phyloP scores from a whole-genome alignment of 2,329 filamentous ascomycete species.

The Elsinoe arachidis region DNA sequence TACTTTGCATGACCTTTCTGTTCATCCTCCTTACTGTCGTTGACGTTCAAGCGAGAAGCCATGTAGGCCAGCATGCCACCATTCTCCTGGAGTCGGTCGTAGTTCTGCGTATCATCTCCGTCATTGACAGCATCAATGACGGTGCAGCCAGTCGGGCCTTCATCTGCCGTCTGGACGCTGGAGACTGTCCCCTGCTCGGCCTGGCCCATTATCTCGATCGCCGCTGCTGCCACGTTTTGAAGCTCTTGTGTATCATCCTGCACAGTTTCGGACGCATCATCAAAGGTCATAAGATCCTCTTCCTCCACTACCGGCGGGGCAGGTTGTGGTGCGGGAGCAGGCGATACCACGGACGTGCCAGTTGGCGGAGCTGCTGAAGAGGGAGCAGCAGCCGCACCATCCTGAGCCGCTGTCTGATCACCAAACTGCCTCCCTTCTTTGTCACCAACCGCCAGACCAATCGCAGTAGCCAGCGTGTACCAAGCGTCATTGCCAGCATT shows the following conservation, averaged over 20 bases:
- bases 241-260: too few species aligned
- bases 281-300: conserved; percentile 2
- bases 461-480: conserved; percentile 60
- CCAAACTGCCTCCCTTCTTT: conserved; percentile 7
- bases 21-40: not conserved
- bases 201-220: not conserved
- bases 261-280: not conserved
- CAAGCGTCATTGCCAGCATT: conserved; percentile 33
- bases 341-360: not conserved
- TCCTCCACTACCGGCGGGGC: not conserved
- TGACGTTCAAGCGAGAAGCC: not conserved
- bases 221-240: too few species aligned
- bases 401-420: not conserved
- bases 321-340: not conserved
- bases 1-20: not conserved
- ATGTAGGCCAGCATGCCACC: conserved; percentile 1
- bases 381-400: too few species aligned
- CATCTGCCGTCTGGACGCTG: too few species aligned
- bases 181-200: not conserved
- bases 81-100: not conserved
- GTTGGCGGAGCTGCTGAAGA: not conserved
- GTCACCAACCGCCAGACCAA: conserved; percentile 42
- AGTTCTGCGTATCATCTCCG: not conserved
- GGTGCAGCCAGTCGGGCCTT: too few species aligned
- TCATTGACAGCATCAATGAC: not conserved